Base-by-base conservation (phyloP, 257 asterid species). In the Agastache rugosa region DNA sequence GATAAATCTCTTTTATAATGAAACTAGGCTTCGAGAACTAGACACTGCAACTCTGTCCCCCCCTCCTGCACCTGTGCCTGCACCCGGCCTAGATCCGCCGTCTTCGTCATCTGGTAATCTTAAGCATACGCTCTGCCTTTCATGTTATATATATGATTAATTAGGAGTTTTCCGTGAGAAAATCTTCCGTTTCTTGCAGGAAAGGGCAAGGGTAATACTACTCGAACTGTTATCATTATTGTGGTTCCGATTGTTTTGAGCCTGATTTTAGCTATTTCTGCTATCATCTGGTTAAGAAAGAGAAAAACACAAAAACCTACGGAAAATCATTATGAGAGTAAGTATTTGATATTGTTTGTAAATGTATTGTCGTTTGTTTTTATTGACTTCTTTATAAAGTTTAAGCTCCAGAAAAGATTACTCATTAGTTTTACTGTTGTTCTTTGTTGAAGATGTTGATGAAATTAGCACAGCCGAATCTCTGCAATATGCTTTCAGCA, bases 11-110 rank as follows among this genome's bases (percentile, higher is more conserved):
- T 83, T 78, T 54, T 53, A 16, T 5, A 75, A 82, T 44, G 77
- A 15, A 41, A 56, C 81, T 7, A 71, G 80, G 78, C 72, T 77
- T 20, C 78, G 45, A 44, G 77, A 77, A 29, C 67, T 78, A 3
- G 73, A 34, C 6, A 20, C 73, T 31, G 27, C 0, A 20, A 31
- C 60, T 6, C 9, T 22, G 11, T 34, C 54, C 2, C 39, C 71
- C 0, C 75, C 64, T 1, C 6, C 34, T 3, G 45, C 39, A 7
- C 39, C 39, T 7, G 39, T 6, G 14, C 62, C 73, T 15, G 15
- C 25, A 0, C 60, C 60, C 41, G 41, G 3, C 5, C 16, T 4
- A 14, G 75, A 54, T 3, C 76, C 71, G 15, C 82, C 82, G 11
- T 2, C 9, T 2, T 60, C 16, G 23, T 14, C 78, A 3, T 58